Conservation (phyloP, 805 yeast species). For the Candida jianshihensis region DNA sequence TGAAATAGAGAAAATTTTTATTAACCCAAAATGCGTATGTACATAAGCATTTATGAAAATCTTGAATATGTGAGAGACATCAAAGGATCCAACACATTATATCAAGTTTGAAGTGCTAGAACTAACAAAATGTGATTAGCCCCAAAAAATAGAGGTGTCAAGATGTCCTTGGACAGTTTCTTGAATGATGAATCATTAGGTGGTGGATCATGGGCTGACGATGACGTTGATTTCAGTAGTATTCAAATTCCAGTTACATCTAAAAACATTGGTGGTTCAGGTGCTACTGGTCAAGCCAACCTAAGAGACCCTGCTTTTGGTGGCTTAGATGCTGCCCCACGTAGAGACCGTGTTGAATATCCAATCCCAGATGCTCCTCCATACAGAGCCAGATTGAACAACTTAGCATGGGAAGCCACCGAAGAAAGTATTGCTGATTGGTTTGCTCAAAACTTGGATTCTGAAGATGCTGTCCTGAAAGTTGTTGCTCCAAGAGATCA, state of each 20-base stretch:
- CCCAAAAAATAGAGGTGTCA: slow-evolving; percentile 57
- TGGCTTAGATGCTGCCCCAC: slow-evolving; percentile 27
- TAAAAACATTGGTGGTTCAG: slow-evolving; percentile 23
- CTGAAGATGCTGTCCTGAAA: slow-evolving; percentile 51
- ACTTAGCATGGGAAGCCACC: slow-evolving; percentile 74
- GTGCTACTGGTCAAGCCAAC: slow-evolving; percentile 26
- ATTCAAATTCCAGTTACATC: slow-evolving; percentile 44
- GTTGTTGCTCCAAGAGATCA: slow-evolving; percentile 68
- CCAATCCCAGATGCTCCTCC: slow-evolving; percentile 93
- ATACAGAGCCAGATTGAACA: slow-evolving; percentile 80
- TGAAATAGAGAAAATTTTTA: neutral
- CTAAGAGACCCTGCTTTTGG: slow-evolving; percentile 32
- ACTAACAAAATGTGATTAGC: slow-evolving; percentile 30
- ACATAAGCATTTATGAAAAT: no score
- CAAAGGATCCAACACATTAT: neutral
- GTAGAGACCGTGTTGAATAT: slow-evolving; percentile 54
- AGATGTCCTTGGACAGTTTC: slow-evolving; percentile 85
- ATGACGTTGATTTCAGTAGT: slow-evolving; percentile 65
- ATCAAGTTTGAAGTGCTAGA: slow-evolving; percentile 12
- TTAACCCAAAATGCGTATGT: slow-evolving; percentile 1
- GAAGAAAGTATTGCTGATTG: slow-evolving; percentile 60
- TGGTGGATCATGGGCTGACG: slow-evolving; percentile 81
- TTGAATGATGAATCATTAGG: slow-evolving; percentile 70
- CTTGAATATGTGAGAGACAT: no score
- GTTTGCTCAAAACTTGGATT: slow-evolving; percentile 46